Conservation (phyloP, 495 filamentous ascomycete species). For the Aspergillus asperescens region DNA sequence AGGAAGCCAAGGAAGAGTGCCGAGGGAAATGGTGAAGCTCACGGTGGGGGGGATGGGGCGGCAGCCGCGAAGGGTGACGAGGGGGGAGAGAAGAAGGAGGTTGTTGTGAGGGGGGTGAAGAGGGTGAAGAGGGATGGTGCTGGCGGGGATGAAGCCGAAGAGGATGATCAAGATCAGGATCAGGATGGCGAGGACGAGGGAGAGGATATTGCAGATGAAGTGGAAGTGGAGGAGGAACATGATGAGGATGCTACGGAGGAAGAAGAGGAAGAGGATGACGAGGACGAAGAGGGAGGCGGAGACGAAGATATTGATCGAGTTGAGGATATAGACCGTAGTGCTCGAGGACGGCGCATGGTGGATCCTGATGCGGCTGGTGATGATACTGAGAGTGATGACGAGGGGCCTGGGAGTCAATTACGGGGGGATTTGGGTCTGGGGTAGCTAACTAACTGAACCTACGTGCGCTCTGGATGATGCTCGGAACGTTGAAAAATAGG, state of each 20-base stretch:
- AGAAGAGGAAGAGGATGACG: slow-evolving; percentile 36
- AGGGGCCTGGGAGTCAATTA: slow-evolving; percentile 41
- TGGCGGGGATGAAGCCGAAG: slow-evolving; percentile 49
- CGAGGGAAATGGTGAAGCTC: slow-evolving; percentile 41
- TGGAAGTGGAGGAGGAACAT: slow-evolving; percentile 50
- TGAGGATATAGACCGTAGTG: slow-evolving; percentile 49
- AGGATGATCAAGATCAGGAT: slow-evolving; percentile 51
- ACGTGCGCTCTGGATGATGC: not conserved
- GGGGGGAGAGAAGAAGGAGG: slow-evolving; percentile 34
- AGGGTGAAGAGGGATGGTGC: slow-evolving; percentile 44
- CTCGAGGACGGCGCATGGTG: slow-evolving; percentile 24
- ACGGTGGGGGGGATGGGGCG: slow-evolving; percentile 32
- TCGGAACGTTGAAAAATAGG: not conserved
- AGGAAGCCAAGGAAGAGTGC: slow-evolving; percentile 51
- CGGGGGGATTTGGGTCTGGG: slow-evolving; percentile 38
- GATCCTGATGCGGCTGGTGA: slow-evolving; percentile 37
- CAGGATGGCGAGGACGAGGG: slow-evolving; percentile 50
- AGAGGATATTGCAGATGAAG: slow-evolving; percentile 49
- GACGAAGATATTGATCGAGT: slow-evolving; percentile 61
- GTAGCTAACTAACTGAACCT: not conserved
- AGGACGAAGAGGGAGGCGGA: slow-evolving; percentile 32
- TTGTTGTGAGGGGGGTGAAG: slow-evolving; percentile 29
- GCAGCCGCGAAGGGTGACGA: slow-evolving; percentile 42
- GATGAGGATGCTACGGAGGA: slow-evolving; percentile 47
- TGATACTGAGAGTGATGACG: slow-evolving; percentile 41